These are phyloP conservation scores for Magnolia officinalis DNA, from an alignment of 164 flowering plant species.

Conservation along the genomic window DNA sequence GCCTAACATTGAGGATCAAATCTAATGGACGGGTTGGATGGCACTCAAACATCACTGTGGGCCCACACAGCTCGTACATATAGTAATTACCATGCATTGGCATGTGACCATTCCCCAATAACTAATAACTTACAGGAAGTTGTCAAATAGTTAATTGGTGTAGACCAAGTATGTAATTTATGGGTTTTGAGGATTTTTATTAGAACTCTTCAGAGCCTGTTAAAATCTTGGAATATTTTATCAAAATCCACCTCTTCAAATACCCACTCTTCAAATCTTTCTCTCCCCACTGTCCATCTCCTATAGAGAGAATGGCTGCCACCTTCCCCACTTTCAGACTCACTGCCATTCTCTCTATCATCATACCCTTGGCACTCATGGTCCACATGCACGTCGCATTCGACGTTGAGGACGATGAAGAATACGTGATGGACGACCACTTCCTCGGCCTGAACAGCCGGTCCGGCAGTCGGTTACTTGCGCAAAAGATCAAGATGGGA, in stretches of 20 bases:
- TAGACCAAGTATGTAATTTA: background rate
- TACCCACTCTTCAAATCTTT: background rate
- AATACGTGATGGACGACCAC: constrained; percentile 14
- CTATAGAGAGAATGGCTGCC: constrained; percentile 18
- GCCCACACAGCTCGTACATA: too few species aligned
- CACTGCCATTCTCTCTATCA: constrained; percentile 18
- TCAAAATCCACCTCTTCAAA: constrained; percentile 6
- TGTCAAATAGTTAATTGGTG: background rate
- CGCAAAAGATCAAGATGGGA: constrained; percentile 21
- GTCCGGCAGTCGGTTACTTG: background rate
- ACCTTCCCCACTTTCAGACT: background rate
- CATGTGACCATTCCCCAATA: too few species aligned
- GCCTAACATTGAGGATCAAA: background rate
- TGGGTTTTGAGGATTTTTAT: background rate
- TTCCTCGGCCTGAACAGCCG: background rate
- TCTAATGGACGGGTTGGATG: background rate
- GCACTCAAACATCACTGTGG: background rate
- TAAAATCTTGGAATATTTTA: constrained; percentile 1
- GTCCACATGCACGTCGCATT: constrained; percentile 1
- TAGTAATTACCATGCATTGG: too few species aligned
- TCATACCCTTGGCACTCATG: constrained; percentile 7
- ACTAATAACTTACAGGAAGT: background rate
- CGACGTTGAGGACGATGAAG: constrained; percentile 17
- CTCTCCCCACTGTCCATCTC: background rate
- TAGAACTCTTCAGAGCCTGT: background rate